A percentile compares a stretch with the other conserved stretches of the same genome.
These are phyloP conservation scores for Magnusiomyces tetraspermus DNA, from an alignment of 1,139 yeast species.

Conservation along the genomic window DNA sequence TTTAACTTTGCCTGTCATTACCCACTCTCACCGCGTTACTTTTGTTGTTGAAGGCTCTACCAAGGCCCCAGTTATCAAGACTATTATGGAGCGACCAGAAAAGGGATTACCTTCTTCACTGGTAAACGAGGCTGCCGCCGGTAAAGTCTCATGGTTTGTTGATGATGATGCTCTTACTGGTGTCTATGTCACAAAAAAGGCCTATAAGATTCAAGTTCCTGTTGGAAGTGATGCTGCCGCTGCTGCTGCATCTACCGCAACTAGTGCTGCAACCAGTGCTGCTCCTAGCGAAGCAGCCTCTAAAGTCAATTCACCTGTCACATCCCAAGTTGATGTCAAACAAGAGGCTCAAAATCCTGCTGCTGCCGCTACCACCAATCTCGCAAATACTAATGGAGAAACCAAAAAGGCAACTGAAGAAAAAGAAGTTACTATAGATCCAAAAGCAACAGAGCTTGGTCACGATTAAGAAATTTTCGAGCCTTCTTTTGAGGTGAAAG, in stretches of 20 bases:
- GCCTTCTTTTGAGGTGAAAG: background rate
- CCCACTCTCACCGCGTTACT: constrained; percentile 86
- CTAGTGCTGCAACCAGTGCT: background rate
- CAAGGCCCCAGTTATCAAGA: constrained; percentile 86
- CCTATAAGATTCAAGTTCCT: constrained; percentile 42
- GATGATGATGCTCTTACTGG: constrained; percentile 92
- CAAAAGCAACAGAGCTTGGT: background rate
- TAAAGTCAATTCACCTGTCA: background rate
- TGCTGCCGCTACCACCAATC: background rate
- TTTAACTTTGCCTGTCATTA: constrained; percentile 85
- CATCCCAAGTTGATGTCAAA: background rate
- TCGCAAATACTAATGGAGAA: background rate
- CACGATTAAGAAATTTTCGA: background rate
- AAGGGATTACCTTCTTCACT: constrained; percentile 91
- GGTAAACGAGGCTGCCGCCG: constrained; percentile 94
- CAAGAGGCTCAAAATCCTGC: background rate
- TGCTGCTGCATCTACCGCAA: background rate
- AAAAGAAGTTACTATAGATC: background rate
- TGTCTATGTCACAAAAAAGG: constrained; percentile 65
- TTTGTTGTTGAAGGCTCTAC: constrained; percentile 95
- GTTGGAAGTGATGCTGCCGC: background rate
- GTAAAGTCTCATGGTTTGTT: constrained; percentile 95
- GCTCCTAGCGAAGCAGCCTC: background rate
- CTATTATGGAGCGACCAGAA: constrained; percentile 94
- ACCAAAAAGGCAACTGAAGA: background rate